Evolutionary conservation across 371 early-diverging fungal genomes (phyloP).

Genomic region (Capniomyces stellatus): DNA sequence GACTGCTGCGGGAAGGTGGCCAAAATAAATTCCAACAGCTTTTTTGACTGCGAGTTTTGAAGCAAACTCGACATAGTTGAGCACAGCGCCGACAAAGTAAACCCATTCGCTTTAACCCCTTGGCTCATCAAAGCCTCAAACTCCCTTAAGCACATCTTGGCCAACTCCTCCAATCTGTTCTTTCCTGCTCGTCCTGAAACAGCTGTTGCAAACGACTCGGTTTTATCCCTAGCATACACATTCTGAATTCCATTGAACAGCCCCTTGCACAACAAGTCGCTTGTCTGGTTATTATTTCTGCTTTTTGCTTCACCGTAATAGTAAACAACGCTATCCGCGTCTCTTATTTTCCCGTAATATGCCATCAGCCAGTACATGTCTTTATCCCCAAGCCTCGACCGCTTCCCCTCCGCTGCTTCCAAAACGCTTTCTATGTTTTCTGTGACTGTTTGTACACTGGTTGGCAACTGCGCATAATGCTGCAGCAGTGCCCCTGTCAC

Average conservation of each 20-base stretch:
- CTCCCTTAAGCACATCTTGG: neutral
- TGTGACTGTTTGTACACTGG: neutral
- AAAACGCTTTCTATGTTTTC: neutral
- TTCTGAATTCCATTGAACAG: neutral
- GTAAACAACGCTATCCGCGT: neutral
- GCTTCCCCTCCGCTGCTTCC: neutral
- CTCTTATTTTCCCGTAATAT: neutral
- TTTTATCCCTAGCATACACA: neutral
- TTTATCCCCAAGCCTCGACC: neutral
- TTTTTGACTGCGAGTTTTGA: too few species aligned
- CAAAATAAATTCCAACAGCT: too few species aligned
- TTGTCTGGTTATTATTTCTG: too few species aligned
- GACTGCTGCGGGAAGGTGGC: too few species aligned
- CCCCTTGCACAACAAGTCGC: neutral
- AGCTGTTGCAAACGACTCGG: neutral
- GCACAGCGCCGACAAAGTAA: neutral
- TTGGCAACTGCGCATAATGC: neutral
- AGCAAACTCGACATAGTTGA: too few species aligned
- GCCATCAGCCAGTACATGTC: slow-evolving; percentile 3
- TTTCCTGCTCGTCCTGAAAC: neutral
- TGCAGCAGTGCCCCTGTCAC: neutral
- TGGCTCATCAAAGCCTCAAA: neutral
- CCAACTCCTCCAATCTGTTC: neutral
- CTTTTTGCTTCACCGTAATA: neutral
- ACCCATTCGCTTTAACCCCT: neutral